Evolutionary conservation across 2,329 filamentous ascomycete species (phyloP).

Genomic region (Neonectria coccinea): DNA sequence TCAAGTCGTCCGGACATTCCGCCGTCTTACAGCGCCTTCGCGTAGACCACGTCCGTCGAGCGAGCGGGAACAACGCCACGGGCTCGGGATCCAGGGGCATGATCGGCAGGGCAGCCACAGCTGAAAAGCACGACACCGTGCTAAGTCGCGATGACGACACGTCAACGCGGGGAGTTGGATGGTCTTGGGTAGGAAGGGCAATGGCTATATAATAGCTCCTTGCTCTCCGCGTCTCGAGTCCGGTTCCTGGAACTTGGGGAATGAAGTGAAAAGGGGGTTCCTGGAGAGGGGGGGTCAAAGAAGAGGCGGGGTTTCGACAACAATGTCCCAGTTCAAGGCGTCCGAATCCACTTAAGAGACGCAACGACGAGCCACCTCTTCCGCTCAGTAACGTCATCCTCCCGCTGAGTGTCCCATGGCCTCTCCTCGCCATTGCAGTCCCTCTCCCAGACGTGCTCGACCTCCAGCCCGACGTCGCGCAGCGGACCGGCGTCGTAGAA

Average conservation of each 20-base stretch:
- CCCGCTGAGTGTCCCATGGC: conserved; percentile 70
- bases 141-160: conserved; percentile 1
- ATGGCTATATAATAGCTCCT: conserved; percentile 7
- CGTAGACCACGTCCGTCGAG: not conserved
- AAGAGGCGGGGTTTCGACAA: not conserved
- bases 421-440: conserved; percentile 73
- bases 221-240: not conserved
- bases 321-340: conserved; percentile 26
- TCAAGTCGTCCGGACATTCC: conserved; percentile 15
- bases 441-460: conserved; percentile 76
- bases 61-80: conserved; percentile 15
- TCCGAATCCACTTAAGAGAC: conserved; percentile 57
- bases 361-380: conserved; percentile 79
- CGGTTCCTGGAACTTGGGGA: not conserved
- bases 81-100: conserved; percentile 10
- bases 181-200: not conserved
- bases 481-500: conserved; percentile 70
- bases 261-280: not conserved
- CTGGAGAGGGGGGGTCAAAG: not conserved
- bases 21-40: conserved; percentile 21
- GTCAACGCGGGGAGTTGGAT: not conserved
- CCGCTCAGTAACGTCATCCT: conserved; percentile 71
- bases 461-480: conserved; percentile 62
- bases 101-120: conserved; percentile 15
- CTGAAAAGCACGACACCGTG: conserved; percentile 21